Evolutionary conservation across 164 flowering plant species (phyloP).

Genomic region (Sextonia rubra): DNA sequence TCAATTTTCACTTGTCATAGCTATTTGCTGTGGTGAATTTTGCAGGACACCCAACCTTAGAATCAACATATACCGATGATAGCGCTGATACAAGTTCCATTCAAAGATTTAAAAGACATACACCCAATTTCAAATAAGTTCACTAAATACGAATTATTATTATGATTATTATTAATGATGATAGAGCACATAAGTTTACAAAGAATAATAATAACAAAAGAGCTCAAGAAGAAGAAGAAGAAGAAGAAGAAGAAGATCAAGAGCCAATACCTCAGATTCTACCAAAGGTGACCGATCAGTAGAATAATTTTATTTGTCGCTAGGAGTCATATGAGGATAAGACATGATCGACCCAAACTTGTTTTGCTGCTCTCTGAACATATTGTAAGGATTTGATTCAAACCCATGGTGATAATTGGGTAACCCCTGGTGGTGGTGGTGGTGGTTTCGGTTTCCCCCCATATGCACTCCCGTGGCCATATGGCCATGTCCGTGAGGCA

Average conservation of each 20-base stretch:
- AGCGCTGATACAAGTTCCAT: neutral
- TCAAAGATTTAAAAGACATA: too few species aligned
- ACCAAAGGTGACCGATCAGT: too few species aligned
- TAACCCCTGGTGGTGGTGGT: conserved; percentile 3
- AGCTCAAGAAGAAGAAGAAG: neutral
- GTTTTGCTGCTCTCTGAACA: conserved; percentile 25
- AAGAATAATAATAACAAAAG: neutral
- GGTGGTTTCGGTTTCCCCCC: neutral
- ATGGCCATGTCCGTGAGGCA: conserved; percentile 33
- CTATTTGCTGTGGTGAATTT: neutral
- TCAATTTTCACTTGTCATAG: neutral
- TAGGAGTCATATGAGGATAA: conserved; percentile 17
- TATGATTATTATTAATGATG: too few species aligned
- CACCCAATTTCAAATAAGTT: neutral
- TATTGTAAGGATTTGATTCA: conserved; percentile 17
- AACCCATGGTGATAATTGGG: conserved; percentile 18
- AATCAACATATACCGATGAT: neutral
- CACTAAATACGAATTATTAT: neutral
- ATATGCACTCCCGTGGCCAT: conserved; percentile 29
- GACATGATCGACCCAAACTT: conserved; percentile 17
- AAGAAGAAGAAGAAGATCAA: too few species aligned
- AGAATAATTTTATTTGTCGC: conserved; percentile 12
- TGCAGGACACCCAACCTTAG: neutral
- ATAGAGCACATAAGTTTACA: neutral
- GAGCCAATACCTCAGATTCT: too few species aligned